Evolutionary conservation across 495 filamentous ascomycete genomes (phyloP).

Genomic region (Podospora comata): DNA sequence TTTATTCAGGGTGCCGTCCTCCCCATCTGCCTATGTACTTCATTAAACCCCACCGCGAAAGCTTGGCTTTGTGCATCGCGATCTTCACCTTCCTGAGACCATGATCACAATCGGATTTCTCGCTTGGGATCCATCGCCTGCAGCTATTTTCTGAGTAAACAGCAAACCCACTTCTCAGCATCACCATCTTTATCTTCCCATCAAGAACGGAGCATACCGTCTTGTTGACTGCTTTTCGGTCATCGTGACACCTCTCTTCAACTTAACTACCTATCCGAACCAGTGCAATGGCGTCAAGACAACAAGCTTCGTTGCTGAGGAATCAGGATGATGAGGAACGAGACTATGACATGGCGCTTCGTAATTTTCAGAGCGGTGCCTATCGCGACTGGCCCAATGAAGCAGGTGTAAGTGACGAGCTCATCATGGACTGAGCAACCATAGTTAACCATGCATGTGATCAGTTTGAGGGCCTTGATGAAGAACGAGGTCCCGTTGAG

Average conservation of each 20-base stretch:
- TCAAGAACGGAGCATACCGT: too few species aligned
- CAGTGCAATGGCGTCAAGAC: background rate
- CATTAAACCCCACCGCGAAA: background rate
- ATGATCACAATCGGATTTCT: slow-evolving; percentile 6
- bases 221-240: too few species aligned
- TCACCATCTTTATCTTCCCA: too few species aligned
- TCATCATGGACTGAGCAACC: background rate
- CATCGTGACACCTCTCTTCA: too few species aligned
- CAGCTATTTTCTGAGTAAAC: background rate
- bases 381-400: slow-evolving; percentile 44
- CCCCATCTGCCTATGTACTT: too few species aligned
- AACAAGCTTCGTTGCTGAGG: background rate
- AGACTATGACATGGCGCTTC: background rate
- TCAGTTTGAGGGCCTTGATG: slow-evolving; percentile 47
- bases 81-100: background rate
- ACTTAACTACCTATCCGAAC: too few species aligned
- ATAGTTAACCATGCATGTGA: background rate
- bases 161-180: background rate
- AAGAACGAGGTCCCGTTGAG: slow-evolving; percentile 44
- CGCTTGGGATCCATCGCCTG: background rate
- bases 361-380: slow-evolving; percentile 2
- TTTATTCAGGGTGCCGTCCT: too few species aligned
- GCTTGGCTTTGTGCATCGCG: background rate
- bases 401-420: slow-evolving; percentile 37
- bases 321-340: background rate